Evolutionary conservation across 306 rosid species (phyloP).

Genomic region (Quercus berberidifolia): DNA sequence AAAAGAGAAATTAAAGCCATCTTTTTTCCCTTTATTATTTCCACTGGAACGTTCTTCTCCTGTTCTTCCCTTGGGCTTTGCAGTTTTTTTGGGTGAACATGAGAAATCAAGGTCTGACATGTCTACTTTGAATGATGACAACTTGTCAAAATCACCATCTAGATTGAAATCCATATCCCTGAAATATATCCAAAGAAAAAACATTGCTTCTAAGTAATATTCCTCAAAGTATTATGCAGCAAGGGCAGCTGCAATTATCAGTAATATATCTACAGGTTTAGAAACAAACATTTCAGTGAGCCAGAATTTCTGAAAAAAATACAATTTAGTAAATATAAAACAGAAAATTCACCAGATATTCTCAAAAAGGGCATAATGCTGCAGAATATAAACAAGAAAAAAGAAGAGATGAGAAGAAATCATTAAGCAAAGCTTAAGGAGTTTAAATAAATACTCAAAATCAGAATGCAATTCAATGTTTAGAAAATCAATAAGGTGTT

Average conservation of each 20-base stretch:
- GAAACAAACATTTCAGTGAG: background rate
- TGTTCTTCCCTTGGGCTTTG: conserved; percentile 44
- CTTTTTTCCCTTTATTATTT: conserved; percentile 43
- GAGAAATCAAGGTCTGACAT: conserved; percentile 83
- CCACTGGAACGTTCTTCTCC: conserved; percentile 51
- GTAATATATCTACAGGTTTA: background rate
- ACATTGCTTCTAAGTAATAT: background rate
- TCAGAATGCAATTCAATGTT: background rate
- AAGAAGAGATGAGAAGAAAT: background rate
- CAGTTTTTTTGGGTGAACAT: conserved; percentile 45
- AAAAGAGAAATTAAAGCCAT: conserved; percentile 58
- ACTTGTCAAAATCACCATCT: conserved; percentile 70
- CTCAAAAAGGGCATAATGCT: background rate
- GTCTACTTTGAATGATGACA: conserved; percentile 83
- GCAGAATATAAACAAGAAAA: background rate
- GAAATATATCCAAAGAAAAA: conserved; percentile 13
- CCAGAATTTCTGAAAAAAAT: background rate
- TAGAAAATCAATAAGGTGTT: background rate
- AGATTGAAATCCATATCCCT: conserved; percentile 88
- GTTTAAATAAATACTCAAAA: background rate
- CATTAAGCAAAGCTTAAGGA: background rate
- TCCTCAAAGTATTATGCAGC: background rate
- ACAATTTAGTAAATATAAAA: background rate
- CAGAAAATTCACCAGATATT: background rate
- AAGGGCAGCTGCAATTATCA: conserved; percentile 24